A percentile compares a stretch with the other conserved stretches of the same genome.
These are phyloP conservation scores for Fusarium sp. DNA, from an alignment of 2,329 filamentous ascomycete genomes.

Conservation along the genomic window DNA sequence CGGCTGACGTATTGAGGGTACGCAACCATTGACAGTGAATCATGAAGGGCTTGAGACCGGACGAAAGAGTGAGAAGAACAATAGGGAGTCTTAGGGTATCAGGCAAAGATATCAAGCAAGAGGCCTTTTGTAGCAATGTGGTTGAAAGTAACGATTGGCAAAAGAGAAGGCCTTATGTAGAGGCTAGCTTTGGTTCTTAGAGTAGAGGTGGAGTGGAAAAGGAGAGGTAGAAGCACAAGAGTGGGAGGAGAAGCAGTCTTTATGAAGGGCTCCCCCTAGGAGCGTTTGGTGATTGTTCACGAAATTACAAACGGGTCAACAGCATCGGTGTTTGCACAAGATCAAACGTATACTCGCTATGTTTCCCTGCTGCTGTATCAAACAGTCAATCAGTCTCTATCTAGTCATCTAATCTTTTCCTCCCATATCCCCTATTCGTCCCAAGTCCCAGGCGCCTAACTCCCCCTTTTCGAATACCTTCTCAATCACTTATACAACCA, in stretches of 20 bases:
- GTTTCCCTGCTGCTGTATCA: conserved; percentile 1
- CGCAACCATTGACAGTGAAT: conserved; percentile 8
- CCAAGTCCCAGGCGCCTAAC: conserved; percentile 5
- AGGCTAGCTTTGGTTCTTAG: not conserved
- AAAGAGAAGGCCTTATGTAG: not conserved
- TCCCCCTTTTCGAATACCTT: not conserved
- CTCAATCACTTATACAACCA: not conserved
- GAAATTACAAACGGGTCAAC: conserved; percentile 26
- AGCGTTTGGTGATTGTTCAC: conserved; percentile 29
- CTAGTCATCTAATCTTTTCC: conserved; percentile 9
- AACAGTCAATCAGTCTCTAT: conserved; percentile 21
- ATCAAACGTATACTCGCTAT: conserved; percentile 6
- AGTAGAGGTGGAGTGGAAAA: conserved; percentile 4
- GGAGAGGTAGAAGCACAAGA: conserved; percentile 6
- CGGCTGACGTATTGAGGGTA: not conserved
- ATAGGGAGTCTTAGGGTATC: not conserved
- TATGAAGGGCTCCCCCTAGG: conserved; percentile 8
- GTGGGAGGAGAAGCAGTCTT: conserved; percentile 8
- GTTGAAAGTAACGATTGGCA: not conserved
- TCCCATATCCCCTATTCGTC: conserved; percentile 2
- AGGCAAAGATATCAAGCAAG: not conserved
- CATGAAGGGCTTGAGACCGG: not conserved
- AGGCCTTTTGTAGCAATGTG: not conserved
- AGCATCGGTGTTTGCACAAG: conserved; percentile 11
- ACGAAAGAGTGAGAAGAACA: conserved; percentile 6